These are phyloP conservation scores for Aspergillus conjunctus DNA, from an alignment of 495 filamentous ascomycete species.

Conservation along the genomic window DNA sequence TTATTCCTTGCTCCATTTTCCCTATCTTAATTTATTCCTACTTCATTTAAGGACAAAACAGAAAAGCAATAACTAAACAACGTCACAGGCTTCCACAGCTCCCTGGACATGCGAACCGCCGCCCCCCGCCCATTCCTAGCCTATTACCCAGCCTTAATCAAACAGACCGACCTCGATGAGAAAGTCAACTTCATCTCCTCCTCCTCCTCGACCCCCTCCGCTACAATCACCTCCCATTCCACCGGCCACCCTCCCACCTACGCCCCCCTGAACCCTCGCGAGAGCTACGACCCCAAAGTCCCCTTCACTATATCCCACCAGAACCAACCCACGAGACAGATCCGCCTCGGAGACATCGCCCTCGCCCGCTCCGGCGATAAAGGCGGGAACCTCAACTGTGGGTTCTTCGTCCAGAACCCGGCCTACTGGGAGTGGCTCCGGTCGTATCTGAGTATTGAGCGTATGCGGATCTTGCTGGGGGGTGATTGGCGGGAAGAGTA, in stretches of 20 bases:
- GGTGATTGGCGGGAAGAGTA: slow-evolving; percentile 41
- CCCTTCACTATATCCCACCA: not conserved
- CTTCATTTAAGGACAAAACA: too few species aligned
- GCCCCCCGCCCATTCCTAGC: slow-evolving; percentile 34
- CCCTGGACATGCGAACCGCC: slow-evolving; percentile 35
- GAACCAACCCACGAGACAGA: slow-evolving; percentile 27
- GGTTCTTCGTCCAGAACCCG: slow-evolving; percentile 43
- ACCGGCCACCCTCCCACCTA: slow-evolving; percentile 27
- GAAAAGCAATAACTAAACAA: too few species aligned
- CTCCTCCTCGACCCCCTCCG: too few species aligned
- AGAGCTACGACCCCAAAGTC: slow-evolving; percentile 24
- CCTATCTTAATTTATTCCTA: not conserved
- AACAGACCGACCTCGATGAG: slow-evolving; percentile 30
- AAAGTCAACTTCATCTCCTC: slow-evolving; percentile 24
- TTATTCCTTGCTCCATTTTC: not conserved
- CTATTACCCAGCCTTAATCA: slow-evolving; percentile 36
- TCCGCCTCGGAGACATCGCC: slow-evolving; percentile 42
- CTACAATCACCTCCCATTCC: slow-evolving; percentile 9
- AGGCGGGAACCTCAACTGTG: slow-evolving; percentile 51
- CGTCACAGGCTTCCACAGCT: slow-evolving; percentile 31
- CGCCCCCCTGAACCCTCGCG: slow-evolving; percentile 20
- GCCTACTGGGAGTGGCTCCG: slow-evolving; percentile 50
- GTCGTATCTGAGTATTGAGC: slow-evolving; percentile 39
- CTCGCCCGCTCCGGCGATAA: slow-evolving; percentile 54
- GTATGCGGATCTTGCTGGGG: slow-evolving; percentile 38